Evolutionary conservation across 176 grass and related monocot species (phyloP), one percentile per base, ranked within the genome.

Genomic region (Oryza meyeriana): DNA sequence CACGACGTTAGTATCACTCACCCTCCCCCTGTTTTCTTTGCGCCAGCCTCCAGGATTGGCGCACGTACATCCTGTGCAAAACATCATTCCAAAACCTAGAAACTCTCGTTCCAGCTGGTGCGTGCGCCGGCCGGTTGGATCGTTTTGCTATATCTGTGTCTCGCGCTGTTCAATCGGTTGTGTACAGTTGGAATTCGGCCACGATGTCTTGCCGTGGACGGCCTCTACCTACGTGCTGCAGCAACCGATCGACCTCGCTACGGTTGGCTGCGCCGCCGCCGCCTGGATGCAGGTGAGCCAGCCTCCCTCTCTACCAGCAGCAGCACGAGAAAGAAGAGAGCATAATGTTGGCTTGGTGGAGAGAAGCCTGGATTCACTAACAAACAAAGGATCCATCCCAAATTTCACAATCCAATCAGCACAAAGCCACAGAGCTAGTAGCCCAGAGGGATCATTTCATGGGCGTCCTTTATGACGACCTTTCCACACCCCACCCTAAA

Each of bases 381-480:
- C 24, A 66, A 74, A 36, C 61, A 9, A 83, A 83, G 81, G 69
- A 74, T 39, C 74, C 22, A 3, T 59, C 10, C 55, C 22, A 25
- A 59, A 25, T 10, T 59, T 25, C 55, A 2, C 55, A 59, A 22
- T 22, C 48, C 48, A 22, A 55, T 55, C 48, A 55, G 22, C 18
- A 18, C 24, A 9, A 29, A 16, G 36, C 66, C 35, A 41, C 14
- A 12, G 40, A 4, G 12, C 44, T n/a, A n/a, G n/a, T n/a, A n/a
- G n/a, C n/a, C 59, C 0, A 27, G 9, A 12, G 3, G n/a, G 22
- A 24, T 39, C 48, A 20, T 52, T 33, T 20, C 64, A 20, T 66
- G 64, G 33, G 64, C 62, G 6, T 18, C 48, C 18, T 55, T 2
- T 22, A 8, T 48, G 16, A 20, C 48, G 16, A 22, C 48, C 48